phyloP scores from a whole-genome alignment of 257 asterid species.

The Lycium barbarum region DNA sequence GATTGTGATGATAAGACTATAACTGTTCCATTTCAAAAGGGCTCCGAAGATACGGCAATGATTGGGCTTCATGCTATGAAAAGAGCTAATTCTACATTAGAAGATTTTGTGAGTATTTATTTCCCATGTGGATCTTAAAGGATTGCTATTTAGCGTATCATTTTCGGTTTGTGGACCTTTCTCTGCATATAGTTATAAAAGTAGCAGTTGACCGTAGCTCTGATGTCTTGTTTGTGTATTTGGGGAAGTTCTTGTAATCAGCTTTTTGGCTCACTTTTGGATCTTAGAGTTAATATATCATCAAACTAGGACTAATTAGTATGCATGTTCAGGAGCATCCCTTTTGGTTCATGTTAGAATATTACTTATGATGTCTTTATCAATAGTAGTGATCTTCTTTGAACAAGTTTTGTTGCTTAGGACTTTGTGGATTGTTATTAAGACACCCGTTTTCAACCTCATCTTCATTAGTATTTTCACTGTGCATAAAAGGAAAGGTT shows the following conservation, averaged over 20 bases:
- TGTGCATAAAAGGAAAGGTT: neutral
- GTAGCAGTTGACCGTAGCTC: neutral
- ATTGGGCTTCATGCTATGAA: conserved; percentile 79
- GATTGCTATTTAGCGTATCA: neutral
- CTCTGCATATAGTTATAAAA: neutral
- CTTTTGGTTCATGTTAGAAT: neutral
- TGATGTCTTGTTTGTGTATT: conserved; percentile 1
- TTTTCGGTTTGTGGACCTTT: neutral
- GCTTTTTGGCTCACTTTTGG: neutral
- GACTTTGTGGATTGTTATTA: neutral
- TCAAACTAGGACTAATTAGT: neutral
- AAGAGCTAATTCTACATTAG: conserved; percentile 88
- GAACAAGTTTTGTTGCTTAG: conserved; percentile 7
- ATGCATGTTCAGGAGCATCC: neutral
- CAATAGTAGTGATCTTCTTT: neutral
- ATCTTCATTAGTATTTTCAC: neutral
- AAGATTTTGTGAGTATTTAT: conserved; percentile 84
- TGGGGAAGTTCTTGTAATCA: neutral
- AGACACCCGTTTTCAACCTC: neutral
- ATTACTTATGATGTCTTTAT: neutral
- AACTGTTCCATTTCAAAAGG: conserved; percentile 35
- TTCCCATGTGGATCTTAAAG: conserved; percentile 22
- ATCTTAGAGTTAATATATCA: neutral
- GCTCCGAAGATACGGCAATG: conserved; percentile 51
- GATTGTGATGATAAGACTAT: conserved; percentile 41